Evolutionary conservation across 2,329 filamentous ascomycete species (phyloP).

Genomic region (Laburnicola sp.): DNA sequence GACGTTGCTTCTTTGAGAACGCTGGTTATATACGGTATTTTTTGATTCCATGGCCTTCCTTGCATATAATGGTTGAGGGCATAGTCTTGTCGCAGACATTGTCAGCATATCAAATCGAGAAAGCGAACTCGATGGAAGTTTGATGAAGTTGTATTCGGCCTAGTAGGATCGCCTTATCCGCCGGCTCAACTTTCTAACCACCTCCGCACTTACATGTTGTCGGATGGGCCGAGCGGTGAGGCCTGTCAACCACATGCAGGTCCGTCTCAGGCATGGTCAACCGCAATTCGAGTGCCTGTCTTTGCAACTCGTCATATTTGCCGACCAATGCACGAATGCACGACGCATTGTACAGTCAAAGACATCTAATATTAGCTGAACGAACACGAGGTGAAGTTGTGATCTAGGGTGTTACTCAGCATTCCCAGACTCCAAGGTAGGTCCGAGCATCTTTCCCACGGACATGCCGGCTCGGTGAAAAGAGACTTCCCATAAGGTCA

Average conservation of each 20-base stretch:
- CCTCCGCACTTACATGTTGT: constrained; percentile 1
- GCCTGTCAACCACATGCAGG: constrained; percentile 7
- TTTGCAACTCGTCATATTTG: constrained; percentile 17
- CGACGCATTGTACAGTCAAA: constrained; percentile 25
- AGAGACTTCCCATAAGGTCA: constrained; percentile 30
- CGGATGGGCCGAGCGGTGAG: constrained; percentile 6
- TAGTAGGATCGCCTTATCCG: constrained; percentile 15
- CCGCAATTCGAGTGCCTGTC: constrained; percentile 15
- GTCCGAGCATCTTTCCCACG: constrained; percentile 15
- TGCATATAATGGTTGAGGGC: constrained; percentile 5
- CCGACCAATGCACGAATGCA: constrained; percentile 15
- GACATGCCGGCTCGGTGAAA: constrained; percentile 13
- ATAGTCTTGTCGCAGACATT: constrained; percentile 24
- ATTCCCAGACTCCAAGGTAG: constrained; percentile 24
- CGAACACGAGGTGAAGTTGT: constrained; percentile 30
- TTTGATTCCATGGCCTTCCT: constrained; percentile 16
- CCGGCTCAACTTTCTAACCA: constrained; percentile 10
- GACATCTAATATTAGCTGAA: constrained; percentile 40
- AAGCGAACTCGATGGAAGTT: constrained; percentile 15
- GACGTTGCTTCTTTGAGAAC: not conserved
- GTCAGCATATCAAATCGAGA: constrained; percentile 38
- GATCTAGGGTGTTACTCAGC: constrained; percentile 36
- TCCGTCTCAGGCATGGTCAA: constrained; percentile 17
- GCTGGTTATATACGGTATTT: constrained; percentile 16
- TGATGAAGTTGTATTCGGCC: constrained; percentile 18